Evolutionary conservation across 768 basidiomycete genomes (phyloP), one percentile per base, ranked within the genome.

Genomic region (Collybiopsis luxurians): DNA sequence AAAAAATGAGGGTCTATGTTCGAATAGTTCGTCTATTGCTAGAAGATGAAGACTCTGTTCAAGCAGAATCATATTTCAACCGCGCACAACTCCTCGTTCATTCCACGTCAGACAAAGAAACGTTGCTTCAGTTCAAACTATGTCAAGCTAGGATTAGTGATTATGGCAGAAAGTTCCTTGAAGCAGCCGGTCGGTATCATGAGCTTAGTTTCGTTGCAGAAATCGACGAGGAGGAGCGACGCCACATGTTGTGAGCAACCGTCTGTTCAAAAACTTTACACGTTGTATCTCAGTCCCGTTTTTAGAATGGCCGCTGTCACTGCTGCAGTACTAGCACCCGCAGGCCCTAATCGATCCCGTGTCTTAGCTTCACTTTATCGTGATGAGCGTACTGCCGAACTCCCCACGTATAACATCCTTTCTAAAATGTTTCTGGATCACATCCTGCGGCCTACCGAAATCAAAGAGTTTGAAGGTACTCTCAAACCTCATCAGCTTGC

Each of bases 381-480:
- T 47, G 97, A 99, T 68, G 97, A 98, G 67, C 87, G 97, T 38
- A 87, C 92, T 0, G 66, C 79, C 26, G 84, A 90, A 23, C 84
- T 96, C 2, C 81, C 87, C 6, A 87, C 89, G 12, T 89, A 87
- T 75, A 90, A 91, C 66, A 95, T 99, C 69, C 84, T 99, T 24
- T 87, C 90, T 36, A 98, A 98, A 69, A 98, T 98, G 96, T 95
- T 97, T 73, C 86, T 98, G 60, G 97, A 98, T 67, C 95, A 94
- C 62, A 98, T 99, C 67, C 83, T 99, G 49, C 89, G 95, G 43
- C 81, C 94, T 1, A 78, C 83, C 44, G 96, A 99, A 73, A 83
- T 98, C 55, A 86, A 90, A 67, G 87, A 87, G 47, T 99, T 99
- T 67, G 92, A 95, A 69, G 79, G 79, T 43, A 88, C 86, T 2